phyloP scores from a whole-genome alignment of 2,329 filamentous ascomycete species.

The Curvularia verruculosa region DNA sequence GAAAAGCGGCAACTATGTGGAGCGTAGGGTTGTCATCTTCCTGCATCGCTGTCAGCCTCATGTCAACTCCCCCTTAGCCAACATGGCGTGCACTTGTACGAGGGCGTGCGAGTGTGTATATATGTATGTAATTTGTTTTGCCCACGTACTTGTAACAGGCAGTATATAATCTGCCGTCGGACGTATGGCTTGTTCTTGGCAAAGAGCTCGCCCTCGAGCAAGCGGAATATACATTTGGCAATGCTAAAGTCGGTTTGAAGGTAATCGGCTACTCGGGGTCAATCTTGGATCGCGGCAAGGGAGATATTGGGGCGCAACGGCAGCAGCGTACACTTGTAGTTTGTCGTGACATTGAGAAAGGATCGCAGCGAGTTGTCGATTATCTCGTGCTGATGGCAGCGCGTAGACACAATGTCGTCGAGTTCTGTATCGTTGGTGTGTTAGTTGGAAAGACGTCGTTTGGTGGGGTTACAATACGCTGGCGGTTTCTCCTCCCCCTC shows the following conservation, averaged over 20 bases:
- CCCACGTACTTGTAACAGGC: conserved; percentile 69
- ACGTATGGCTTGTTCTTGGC: conserved; percentile 80
- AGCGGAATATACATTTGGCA: conserved; percentile 76
- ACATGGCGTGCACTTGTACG: neutral
- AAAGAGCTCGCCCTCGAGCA: conserved; percentile 79
- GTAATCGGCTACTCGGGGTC: conserved; percentile 64
- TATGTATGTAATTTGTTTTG: neutral
- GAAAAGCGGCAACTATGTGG: conserved; percentile 79
- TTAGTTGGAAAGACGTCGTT: conserved; percentile 27
- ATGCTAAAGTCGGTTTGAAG: conserved; percentile 79
- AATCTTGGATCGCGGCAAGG: conserved; percentile 18
- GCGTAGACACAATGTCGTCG: conserved; percentile 66
- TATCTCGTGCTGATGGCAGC: conserved; percentile 65
- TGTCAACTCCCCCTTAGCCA: neutral
- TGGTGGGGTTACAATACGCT: conserved; percentile 27
- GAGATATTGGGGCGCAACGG: neutral
- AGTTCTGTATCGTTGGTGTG: conserved; percentile 59
- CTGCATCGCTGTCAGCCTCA: conserved; percentile 54
- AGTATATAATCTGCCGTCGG: conserved; percentile 89
- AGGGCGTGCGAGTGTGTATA: neutral
- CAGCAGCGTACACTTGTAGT: conserved; percentile 65
- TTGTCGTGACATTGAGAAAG: conserved; percentile 80
- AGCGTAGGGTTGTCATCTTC: conserved; percentile 84
- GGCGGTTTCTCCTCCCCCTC: conserved; percentile 30
- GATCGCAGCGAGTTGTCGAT: conserved; percentile 86